Evolutionary conservation across 164 flowering plant genomes (phyloP), one percentile per base, ranked within the genome.

Genomic region (Chimonanthus praecox): DNA sequence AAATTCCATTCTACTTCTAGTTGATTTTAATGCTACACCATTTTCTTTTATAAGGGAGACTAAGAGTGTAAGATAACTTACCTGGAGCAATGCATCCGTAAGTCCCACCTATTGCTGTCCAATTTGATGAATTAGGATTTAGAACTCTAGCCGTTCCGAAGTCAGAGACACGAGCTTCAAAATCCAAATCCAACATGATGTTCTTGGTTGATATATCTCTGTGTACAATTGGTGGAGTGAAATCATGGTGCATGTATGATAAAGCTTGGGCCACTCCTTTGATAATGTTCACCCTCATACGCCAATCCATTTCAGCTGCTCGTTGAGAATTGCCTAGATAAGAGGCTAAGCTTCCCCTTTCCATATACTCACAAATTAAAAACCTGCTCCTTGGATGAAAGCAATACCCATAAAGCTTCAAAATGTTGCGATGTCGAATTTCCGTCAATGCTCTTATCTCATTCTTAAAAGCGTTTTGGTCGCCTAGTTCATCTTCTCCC

Each of bases 361-460:
- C 87, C 8, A 87, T 67, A 58, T 81, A 88, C 73, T 86, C 87
- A 71, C 88, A 90, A 4, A 83, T 87, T 86, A 90, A 81, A 78
- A 79, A 85, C 82, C 82, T 70, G 62, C 46, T 48, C 1, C 83
- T 33, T 2, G 58, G 0, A 21, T 69, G 72, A 8, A n/a, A 70
- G 21, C 62, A 50, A 7, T 50, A 70, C 5, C 72, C 72, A 51
- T 50, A 50, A 7, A 70, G 72, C 61, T 20, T 70, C 60, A 70
- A 44, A 50, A 70, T 70, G 18, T 72, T 72, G 3, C 74, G 58
- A 11, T 63, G 74, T 20, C 74, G 68, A 10, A 70, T 70, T 54
- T 50, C 16, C 10, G 62, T 70, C 3, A 50, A 46, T n/a, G 61
- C 15, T 11, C 10, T 3, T 33, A 70, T 51, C 60, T 54, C 72